These are phyloP conservation scores for Naegleria lovaniensis DNA, from an alignment of 208 protist species.

Conservation along the genomic window DNA sequence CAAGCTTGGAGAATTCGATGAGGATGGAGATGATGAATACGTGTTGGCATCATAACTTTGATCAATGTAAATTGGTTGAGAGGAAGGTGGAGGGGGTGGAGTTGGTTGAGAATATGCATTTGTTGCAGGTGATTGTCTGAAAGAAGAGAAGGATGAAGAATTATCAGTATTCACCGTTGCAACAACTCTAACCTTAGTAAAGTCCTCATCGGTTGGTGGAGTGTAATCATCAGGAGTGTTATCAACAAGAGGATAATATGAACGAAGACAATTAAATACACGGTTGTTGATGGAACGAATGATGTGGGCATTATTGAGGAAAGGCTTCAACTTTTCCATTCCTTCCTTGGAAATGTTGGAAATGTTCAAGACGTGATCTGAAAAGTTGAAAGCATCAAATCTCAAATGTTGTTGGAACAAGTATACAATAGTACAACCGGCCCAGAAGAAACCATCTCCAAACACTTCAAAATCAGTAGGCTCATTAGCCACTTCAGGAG, in stretches of 20 bases:
- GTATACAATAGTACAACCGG: slow-evolving; percentile 47
- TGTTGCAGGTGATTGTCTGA: not conserved
- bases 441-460: slow-evolving; percentile 56
- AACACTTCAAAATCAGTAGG: slow-evolving; percentile 44
- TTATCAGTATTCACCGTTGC: not conserved
- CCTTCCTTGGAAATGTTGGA: slow-evolving; percentile 42
- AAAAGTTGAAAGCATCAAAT: slow-evolving; percentile 32
- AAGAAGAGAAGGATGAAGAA: not conserved
- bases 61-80: not conserved
- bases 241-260: slow-evolving; percentile 28
- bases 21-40: not conserved
- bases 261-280: slow-evolving; percentile 34
- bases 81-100: not conserved
- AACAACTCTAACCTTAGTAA: not conserved
- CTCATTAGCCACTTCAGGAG: not conserved
- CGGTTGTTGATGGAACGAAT: slow-evolving; percentile 36
- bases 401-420: slow-evolving; percentile 39
- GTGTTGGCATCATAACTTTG: not conserved
- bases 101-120: not conserved
- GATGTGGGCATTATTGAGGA: slow-evolving; percentile 27
- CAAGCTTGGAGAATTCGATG: not conserved
- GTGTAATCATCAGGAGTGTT: slow-evolving; percentile 1
- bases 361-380: slow-evolving; percentile 39
- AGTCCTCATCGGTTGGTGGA: not conserved
- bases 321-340: slow-evolving; percentile 30